These are phyloP conservation scores for Stramenopiles sp. DNA, from an alignment of 352 stramenopile species.

Conservation along the genomic window DNA sequence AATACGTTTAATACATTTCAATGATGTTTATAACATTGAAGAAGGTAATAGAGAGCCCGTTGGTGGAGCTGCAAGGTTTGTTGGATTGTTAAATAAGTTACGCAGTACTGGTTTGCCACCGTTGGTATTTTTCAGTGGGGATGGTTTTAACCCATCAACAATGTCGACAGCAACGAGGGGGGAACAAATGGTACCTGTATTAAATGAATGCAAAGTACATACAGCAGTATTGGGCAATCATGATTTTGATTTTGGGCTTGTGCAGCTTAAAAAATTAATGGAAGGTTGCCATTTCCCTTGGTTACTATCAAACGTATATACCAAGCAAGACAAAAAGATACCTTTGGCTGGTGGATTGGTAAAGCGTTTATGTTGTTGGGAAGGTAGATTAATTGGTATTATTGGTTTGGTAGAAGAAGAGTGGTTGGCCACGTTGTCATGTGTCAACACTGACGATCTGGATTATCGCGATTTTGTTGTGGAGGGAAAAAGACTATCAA, in stretches of 20 bases:
- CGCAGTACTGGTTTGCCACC: not conserved
- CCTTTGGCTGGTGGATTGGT: not conserved
- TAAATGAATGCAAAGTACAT: constrained; percentile 20
- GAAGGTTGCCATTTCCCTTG: constrained; percentile 28
- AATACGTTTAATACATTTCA: constrained; percentile 21
- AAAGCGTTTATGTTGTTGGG: not conserved
- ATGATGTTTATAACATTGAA: constrained; percentile 28
- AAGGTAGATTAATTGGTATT: constrained; percentile 19
- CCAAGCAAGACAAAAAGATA: not conserved
- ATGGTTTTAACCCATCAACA: constrained; percentile 28
- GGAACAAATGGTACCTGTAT: constrained; percentile 24
- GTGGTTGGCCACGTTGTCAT: constrained; percentile 30
- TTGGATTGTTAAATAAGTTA: not conserved
- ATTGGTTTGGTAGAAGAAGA: constrained; percentile 29
- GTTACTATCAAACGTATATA: constrained; percentile 27
- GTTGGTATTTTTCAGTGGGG: constrained; percentile 28
- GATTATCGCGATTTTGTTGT: constrained; percentile 25
- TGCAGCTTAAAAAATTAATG: constrained; percentile 20
- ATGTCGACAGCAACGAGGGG: constrained; percentile 25
- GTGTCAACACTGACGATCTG: constrained; percentile 23
- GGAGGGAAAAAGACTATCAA: constrained; percentile 16
- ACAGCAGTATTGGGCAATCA: constrained; percentile 28
- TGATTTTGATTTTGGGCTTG: constrained; percentile 32
- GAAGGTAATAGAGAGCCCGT: constrained; percentile 8
- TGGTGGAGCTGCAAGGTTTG: constrained; percentile 14